These are phyloP conservation scores for Moelleriella libera DNA, from an alignment of 2,329 filamentous ascomycete species.

Conservation along the genomic window DNA sequence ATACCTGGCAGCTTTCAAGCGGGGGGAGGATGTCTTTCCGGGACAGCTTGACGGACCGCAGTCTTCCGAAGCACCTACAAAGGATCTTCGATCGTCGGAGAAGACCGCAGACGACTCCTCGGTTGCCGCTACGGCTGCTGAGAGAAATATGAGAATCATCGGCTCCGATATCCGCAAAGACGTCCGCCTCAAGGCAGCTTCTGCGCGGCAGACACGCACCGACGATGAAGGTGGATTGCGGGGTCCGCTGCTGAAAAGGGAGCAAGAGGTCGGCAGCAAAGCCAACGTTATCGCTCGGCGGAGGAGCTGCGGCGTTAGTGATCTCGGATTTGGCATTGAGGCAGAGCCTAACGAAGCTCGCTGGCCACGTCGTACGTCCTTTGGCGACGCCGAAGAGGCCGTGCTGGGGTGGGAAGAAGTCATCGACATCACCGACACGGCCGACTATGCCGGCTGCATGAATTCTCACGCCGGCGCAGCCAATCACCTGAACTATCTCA, in stretches of 20 bases:
- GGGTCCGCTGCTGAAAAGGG: conserved; percentile 33
- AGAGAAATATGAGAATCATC: conserved; percentile 12
- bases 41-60: conserved; percentile 11
- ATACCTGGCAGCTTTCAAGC: conserved; percentile 30
- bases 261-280: conserved; percentile 27
- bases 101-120: conserved; percentile 10
- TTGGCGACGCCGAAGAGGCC: conserved; percentile 63
- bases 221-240: conserved; percentile 46
- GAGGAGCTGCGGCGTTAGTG: conserved; percentile 35
- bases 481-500: conserved; percentile 35
- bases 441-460: conserved; percentile 12
- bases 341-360: conserved; percentile 37
- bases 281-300: conserved; percentile 45
- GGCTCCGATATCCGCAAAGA: conserved; percentile 28
- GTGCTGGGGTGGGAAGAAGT: conserved; percentile 52
- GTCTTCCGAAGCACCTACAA: conserved; percentile 13
- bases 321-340: conserved; percentile 10
- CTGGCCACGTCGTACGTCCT: conserved; percentile 62
- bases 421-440: conserved; percentile 21
- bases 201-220: conserved; percentile 39
- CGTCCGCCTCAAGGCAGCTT: conserved; percentile 30
- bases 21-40: conserved; percentile 16
- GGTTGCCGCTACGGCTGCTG: conserved; percentile 9
- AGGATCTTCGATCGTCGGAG: conserved; percentile 10
- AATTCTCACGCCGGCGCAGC: conserved; percentile 35